Base-by-base conservation (phyloP, 768 basidiomycete genomes). In the Thelephora aurantiotincta region DNA sequence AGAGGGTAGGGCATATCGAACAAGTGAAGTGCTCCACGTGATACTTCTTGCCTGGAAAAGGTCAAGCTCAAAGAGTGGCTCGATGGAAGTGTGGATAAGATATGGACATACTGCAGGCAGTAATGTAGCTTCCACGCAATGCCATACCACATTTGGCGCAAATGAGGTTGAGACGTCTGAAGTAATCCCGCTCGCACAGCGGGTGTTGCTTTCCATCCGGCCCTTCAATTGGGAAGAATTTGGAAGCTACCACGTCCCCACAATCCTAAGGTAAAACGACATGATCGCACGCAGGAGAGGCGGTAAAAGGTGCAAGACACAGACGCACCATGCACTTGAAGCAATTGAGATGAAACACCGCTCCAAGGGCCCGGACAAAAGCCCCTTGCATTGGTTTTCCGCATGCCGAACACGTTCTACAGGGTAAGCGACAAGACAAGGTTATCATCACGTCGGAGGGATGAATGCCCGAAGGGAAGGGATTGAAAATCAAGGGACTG, bases 11-110 rank as follows among this genome's bases (percentile, higher is more conserved):
- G 66, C 96, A 98, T 49, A 93, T 80, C 5, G 92, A 94, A 68
- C 96, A 99, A 43, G 93, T 96, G 63, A 99, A 99, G 63, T 98
- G 96, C 67, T 99, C 96, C 55, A 98, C 93, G 63, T 99, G 94
- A 65, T 82, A 99, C 66, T 99, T 99, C 73, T 92, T 90, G 70
- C 85, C 93, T 97, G 64, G 26, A 30, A 30, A 30, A 30, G 26
- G 26, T 30, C 26, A 30, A 30, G 26, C 26, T 30, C 50, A 30
- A 50, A 45, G 33, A 23, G 44, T 23, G 47, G 46, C 43, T 19
- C 42, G 43, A 35, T 34, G 22, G 43, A 50, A 16, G 46, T 52
- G 45, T 30, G 23, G 52, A 48, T 46, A 20, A 47, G 46, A 44
- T 33, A 26, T 43, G 26, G 20, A 76, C 83, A 64, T 60, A 97